These are phyloP conservation scores for Angomonas desouzai DNA, from an alignment of 208 protist species.

Conservation along the genomic window DNA sequence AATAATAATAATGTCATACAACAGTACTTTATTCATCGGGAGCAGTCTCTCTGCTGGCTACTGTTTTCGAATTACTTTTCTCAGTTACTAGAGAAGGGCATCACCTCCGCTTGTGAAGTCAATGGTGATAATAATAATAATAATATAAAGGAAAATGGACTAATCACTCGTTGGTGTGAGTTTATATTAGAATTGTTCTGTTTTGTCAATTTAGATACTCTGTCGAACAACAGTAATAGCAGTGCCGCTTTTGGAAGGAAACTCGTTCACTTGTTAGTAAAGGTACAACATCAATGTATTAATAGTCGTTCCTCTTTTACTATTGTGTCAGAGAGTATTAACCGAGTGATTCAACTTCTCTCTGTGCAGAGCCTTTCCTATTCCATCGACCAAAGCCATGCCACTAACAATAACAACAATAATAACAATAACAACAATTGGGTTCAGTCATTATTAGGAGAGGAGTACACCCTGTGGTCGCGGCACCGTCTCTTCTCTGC, in stretches of 20 bases:
- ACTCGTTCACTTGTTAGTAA: background rate
- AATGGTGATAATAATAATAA: background rate
- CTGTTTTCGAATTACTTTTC: background rate
- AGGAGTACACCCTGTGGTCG: background rate
- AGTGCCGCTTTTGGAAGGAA: background rate
- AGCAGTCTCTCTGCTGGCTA: background rate
- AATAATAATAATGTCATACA: background rate
- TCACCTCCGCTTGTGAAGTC: background rate
- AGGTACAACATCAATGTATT: background rate
- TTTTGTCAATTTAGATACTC: background rate
- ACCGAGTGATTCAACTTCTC: background rate
- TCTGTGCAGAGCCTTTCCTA: background rate
- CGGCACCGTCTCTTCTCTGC: background rate
- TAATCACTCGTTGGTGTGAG: background rate
- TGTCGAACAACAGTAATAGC: background rate
- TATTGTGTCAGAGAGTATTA: conserved; percentile 2
- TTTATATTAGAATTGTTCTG: background rate
- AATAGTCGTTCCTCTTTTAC: background rate
- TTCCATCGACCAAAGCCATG: background rate
- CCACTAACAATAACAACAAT: conserved; percentile 2
- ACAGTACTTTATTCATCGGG: background rate
- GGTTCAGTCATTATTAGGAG: background rate
- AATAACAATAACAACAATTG: conserved; percentile 3
- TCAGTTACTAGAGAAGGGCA: background rate
- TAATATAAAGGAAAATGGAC: background rate